These are phyloP conservation scores for Didymosphaeria variabile DNA, from an alignment of 2,329 filamentous ascomycete genomes.

Conservation along the genomic window DNA sequence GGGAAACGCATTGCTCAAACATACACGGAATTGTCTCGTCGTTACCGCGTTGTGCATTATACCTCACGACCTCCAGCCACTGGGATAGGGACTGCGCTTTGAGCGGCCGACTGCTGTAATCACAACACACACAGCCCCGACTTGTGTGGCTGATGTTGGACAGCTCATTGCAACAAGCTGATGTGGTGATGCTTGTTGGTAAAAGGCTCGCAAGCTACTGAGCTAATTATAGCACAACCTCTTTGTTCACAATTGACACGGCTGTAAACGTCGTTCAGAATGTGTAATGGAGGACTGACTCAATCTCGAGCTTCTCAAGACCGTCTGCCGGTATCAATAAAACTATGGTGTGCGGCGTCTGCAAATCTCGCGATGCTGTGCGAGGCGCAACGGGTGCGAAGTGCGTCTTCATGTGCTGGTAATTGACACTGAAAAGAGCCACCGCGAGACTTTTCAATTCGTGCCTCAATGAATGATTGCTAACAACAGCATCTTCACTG, in stretches of 20 bases:
- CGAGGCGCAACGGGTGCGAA: too few species aligned
- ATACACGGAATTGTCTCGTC: too few species aligned
- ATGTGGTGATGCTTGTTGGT: not conserved
- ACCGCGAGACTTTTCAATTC: not conserved
- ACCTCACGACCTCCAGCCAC: too few species aligned
- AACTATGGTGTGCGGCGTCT: not conserved
- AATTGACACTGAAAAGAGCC: too few species aligned
- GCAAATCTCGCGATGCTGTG: too few species aligned
- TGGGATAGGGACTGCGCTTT: too few species aligned
- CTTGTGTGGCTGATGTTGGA: not conserved
- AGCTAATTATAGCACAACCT: not conserved
- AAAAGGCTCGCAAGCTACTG: not conserved
- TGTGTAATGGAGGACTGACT: not conserved
- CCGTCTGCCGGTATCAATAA: not conserved
- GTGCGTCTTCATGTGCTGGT: too few species aligned
- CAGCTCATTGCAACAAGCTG: not conserved
- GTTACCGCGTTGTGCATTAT: too few species aligned
- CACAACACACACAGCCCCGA: not conserved
- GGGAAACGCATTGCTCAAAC: too few species aligned
- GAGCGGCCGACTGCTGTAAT: not conserved
- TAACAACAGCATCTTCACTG: not conserved
- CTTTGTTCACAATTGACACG: not conserved
- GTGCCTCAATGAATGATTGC: not conserved
- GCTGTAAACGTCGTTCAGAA: not conserved
- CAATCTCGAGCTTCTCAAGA: not conserved